Percentiles rank a stretch among this genome's conserved stretches.
Conservation (phyloP, 805 yeast genomes). For the Pichia cabralensis region DNA sequence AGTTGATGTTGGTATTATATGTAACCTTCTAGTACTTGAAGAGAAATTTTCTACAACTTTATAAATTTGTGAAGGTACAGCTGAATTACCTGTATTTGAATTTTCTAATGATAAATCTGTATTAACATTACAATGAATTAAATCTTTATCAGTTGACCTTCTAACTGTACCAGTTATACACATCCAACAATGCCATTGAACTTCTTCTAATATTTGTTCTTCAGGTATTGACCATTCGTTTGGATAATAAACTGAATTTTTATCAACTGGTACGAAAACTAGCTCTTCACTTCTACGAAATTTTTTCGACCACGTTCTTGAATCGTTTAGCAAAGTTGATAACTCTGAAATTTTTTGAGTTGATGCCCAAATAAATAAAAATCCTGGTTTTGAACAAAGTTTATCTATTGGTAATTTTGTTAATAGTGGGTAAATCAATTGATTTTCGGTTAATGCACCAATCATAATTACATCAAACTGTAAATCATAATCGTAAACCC, state of each 20-base stretch:
- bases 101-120: conserved; percentile 76
- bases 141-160: conserved; percentile 70
- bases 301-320: conserved; percentile 38
- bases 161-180: conserved; percentile 92
- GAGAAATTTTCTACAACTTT: conserved; percentile 83
- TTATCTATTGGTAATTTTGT: conserved; percentile 59
- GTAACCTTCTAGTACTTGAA: conserved; percentile 70
- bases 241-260: conserved; percentile 58
- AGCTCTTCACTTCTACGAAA: conserved; percentile 87
- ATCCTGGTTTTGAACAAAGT: conserved; percentile 77
- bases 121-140: conserved; percentile 87
- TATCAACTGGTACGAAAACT: conserved; percentile 66
- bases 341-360: conserved; percentile 60
- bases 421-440: conserved; percentile 52
- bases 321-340: conserved; percentile 34
- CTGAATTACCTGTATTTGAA: conserved; percentile 28
- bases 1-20: conserved; percentile 68
- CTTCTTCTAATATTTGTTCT: conserved; percentile 48
- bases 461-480: conserved; percentile 88
- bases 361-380: conserved; percentile 81
- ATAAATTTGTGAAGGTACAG: conserved; percentile 70
- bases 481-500: conserved; percentile 50
- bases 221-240: conserved; percentile 34
- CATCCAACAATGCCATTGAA: conserved; percentile 98
- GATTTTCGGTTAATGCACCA: conserved; percentile 74